phyloP scores from a whole-genome alignment of 2,329 filamentous ascomycete genomes.

The Pseudonectria buxi region DNA sequence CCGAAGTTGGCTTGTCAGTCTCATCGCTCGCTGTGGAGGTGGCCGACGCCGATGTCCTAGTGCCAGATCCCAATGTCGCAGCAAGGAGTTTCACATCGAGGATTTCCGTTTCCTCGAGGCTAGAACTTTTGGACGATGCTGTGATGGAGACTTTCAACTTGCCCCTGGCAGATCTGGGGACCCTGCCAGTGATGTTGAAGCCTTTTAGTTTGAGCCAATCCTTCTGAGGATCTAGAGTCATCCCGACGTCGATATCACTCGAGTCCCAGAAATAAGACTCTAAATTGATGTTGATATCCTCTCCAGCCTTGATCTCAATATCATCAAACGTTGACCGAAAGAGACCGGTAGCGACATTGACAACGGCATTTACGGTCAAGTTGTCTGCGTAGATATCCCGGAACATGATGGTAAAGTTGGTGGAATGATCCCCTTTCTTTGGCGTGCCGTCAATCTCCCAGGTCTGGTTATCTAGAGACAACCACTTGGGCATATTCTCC shows the following conservation, averaged over 20 bases:
- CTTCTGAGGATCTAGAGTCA: conserved; percentile 29
- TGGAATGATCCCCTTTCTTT: conserved; percentile 48
- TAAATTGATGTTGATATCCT: conserved; percentile 37
- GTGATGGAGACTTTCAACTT: conserved; percentile 25
- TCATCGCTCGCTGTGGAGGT: conserved; percentile 17
- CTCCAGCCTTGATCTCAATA: conserved; percentile 34
- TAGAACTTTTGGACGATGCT: conserved; percentile 28
- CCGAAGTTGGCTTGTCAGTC: conserved; percentile 12
- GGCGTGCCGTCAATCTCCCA: conserved; percentile 60
- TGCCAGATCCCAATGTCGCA: too few species aligned
- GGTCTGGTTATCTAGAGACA: conserved; percentile 55
- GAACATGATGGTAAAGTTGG: conserved; percentile 57
- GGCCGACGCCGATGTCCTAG: conserved; percentile 16
- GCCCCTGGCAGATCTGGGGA: conserved; percentile 30
- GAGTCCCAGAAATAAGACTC: conserved; percentile 35
- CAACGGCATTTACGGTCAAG: conserved; percentile 46
- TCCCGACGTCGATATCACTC: conserved; percentile 29
- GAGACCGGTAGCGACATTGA: conserved; percentile 31
- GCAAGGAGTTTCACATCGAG: conserved; percentile 31
- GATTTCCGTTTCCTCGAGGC: conserved; percentile 30
- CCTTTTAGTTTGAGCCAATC: conserved; percentile 38
- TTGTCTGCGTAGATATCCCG: conserved; percentile 53
- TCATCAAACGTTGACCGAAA: conserved; percentile 35
- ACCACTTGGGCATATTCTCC: conserved; percentile 58
- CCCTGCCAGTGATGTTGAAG: conserved; percentile 33